phyloP scores from a whole-genome alignment of 1,284 basidiomycete species.

The Naganishia cerealis region DNA sequence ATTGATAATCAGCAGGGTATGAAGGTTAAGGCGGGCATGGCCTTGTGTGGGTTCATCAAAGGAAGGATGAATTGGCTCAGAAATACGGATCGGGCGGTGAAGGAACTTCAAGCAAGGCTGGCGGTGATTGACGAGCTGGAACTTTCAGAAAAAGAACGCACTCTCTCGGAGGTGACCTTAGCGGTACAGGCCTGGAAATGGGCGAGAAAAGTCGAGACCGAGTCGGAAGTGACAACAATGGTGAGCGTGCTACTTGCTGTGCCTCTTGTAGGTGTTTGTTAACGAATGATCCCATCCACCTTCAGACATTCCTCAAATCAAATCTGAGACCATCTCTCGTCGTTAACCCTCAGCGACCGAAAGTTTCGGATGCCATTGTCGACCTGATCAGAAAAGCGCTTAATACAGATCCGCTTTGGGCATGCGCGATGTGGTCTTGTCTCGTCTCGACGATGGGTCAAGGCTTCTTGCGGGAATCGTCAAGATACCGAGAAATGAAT shows the following conservation, averaged over 20 bases:
- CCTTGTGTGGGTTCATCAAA: slow-evolving; percentile 41
- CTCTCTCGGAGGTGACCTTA: not conserved
- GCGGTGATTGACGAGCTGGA: slow-evolving; percentile 1
- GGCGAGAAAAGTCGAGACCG: slow-evolving; percentile 27
- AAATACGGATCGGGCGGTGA: slow-evolving; percentile 37
- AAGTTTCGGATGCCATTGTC: slow-evolving; percentile 40
- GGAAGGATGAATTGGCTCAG: slow-evolving; percentile 32
- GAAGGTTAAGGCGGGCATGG: slow-evolving; percentile 41
- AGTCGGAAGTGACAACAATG: slow-evolving; percentile 17
- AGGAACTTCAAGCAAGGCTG: slow-evolving; percentile 6
- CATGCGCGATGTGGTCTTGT: slow-evolving; percentile 49
- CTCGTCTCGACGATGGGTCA: slow-evolving; percentile 50
- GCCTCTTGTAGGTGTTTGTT: not conserved
- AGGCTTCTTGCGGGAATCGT: slow-evolving; percentile 42
- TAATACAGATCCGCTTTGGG: slow-evolving; percentile 47
- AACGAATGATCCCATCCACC: not conserved
- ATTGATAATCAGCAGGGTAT: slow-evolving; percentile 34
- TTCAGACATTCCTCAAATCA: not conserved
- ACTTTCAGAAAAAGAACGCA: slow-evolving; percentile 1
- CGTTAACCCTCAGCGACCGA: not conserved
- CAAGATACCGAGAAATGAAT: slow-evolving; percentile 41
- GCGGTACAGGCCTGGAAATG: slow-evolving; percentile 5
- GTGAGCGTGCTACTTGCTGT: not conserved
- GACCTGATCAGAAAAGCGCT: slow-evolving; percentile 43
- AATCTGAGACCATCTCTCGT: not conserved